These are phyloP conservation scores for Paradendryphiella salina DNA, from an alignment of 2,329 filamentous ascomycete genomes.

Conservation along the genomic window DNA sequence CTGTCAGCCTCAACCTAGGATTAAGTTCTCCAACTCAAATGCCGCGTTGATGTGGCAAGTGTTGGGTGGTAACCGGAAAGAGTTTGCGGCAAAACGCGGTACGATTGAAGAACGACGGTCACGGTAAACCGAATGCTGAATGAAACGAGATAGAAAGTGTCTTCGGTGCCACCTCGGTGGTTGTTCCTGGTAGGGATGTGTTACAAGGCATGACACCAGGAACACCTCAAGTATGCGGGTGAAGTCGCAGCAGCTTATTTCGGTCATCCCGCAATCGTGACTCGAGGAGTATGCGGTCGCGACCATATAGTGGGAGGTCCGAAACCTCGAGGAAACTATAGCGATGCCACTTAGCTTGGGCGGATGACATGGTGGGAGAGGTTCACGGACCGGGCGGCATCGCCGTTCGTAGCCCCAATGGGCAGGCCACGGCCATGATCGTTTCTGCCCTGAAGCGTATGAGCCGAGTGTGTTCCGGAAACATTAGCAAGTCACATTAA, in stretches of 20 bases:
- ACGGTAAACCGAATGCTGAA: background rate
- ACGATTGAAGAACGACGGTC: background rate
- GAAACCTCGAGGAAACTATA: conserved; percentile 1
- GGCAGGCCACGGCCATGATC: conserved; percentile 5
- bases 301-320: background rate
- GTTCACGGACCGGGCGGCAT: conserved; percentile 5
- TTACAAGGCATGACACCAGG: conserved; percentile 1
- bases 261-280: background rate
- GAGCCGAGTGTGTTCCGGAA: background rate
- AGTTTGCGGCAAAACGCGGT: background rate
- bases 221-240: background rate
- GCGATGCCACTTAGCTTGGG: background rate
- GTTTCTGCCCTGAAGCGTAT: background rate
- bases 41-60: background rate
- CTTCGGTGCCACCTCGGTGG: background rate
- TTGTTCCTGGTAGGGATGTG: background rate
- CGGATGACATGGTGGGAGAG: background rate
- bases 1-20: conserved; percentile 4
- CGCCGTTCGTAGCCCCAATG: background rate
- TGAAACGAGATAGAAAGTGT: background rate
- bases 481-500: background rate
- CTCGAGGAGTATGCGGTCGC: background rate
- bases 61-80: background rate
- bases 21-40: background rate
- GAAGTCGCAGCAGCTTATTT: background rate